phyloP scores from a whole-genome alignment of 108 stramenopile genomes.

The Licmophora abbreviata region DNA sequence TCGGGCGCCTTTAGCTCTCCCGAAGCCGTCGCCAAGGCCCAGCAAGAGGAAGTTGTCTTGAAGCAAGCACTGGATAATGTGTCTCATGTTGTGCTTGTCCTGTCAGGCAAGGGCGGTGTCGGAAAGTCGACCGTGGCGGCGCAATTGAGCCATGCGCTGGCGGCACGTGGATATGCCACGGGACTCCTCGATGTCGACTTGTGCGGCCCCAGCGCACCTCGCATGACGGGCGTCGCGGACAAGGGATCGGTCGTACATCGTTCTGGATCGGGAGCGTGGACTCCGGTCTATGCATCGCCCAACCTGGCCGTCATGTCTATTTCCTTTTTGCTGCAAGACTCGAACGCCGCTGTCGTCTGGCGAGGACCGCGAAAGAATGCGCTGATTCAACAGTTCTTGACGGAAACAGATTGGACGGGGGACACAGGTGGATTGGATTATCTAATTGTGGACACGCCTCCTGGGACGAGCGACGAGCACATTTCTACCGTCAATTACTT shows the following conservation, averaged over 20 bases:
- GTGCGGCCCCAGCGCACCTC: slow-evolving; percentile 95
- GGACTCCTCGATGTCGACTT: slow-evolving; percentile 98
- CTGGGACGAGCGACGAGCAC: slow-evolving; percentile 99
- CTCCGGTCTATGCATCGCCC: slow-evolving; percentile 88
- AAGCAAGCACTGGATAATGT: slow-evolving; percentile 70
- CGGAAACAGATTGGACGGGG: slow-evolving; percentile 83
- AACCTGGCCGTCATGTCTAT: slow-evolving; percentile 97
- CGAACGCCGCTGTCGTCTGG: slow-evolving; percentile 97
- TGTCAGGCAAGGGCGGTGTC: slow-evolving; percentile 98
- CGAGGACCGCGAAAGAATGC: slow-evolving; percentile 98
- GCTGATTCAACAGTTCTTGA: slow-evolving; percentile 98
- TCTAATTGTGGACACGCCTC: slow-evolving; percentile 97
- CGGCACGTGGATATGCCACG: slow-evolving; percentile 83
- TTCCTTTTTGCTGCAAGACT: slow-evolving; percentile 90
- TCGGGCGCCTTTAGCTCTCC: slow-evolving; percentile 76
- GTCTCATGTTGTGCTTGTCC: slow-evolving; percentile 87
- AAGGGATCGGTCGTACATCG: slow-evolving; percentile 60
- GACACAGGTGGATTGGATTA: slow-evolving; percentile 89
- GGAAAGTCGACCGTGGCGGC: slow-evolving; percentile 94
- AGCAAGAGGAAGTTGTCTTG: slow-evolving; percentile 44
- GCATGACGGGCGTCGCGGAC: slow-evolving; percentile 81
- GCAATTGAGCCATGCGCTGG: slow-evolving; percentile 90
- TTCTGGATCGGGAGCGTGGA: slow-evolving; percentile 91
- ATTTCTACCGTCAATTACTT: slow-evolving; percentile 97
- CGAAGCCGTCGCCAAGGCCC: slow-evolving; percentile 46